A percentile compares a stretch with the other conserved stretches of the same genome.
These are phyloP conservation scores for Brettanomyces nanus DNA, from an alignment of 805 yeast species.

Conservation along the genomic window DNA sequence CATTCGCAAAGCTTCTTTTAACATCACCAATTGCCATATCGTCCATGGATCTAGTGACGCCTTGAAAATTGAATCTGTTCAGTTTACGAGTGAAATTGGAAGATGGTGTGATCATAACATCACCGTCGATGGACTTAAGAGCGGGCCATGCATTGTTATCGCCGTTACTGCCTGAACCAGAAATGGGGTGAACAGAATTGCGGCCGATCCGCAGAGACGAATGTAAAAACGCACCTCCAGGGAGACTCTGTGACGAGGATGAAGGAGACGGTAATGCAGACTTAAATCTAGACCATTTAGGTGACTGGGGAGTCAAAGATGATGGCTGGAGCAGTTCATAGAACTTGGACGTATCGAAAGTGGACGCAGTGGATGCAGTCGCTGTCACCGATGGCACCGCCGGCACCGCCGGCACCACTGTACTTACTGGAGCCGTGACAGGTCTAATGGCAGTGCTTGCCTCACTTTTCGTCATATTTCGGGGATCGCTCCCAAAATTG, in stretches of 20 bases:
- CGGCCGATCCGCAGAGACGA: constrained; percentile 2
- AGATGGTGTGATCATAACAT: neutral
- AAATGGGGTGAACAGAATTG: constrained; percentile 1
- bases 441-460: too few relatives aligned
- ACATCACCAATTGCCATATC: neutral
- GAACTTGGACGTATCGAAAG: constrained; percentile 10
- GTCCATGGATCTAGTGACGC: neutral
- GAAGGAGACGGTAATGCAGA: neutral
- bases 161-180: neutral
- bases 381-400: too few relatives aligned
- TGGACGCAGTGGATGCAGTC: too few relatives aligned
- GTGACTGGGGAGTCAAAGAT: neutral
- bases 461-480: too few relatives aligned
- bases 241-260: neutral
- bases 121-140: too few relatives aligned
- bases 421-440: neutral
- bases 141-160: too few relatives aligned
- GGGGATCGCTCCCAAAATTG: too few relatives aligned
- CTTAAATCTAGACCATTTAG: neutral
- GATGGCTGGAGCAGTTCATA: constrained; percentile 5
- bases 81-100: neutral
- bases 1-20: too few relatives aligned
- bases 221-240: neutral
- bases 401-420: neutral
- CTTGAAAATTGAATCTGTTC: neutral